A percentile compares a stretch with the other conserved stretches of the same genome.
These are phyloP conservation scores for Penicillium verhagenii DNA, from an alignment of 495 filamentous ascomycete species.

Conservation along the genomic window DNA sequence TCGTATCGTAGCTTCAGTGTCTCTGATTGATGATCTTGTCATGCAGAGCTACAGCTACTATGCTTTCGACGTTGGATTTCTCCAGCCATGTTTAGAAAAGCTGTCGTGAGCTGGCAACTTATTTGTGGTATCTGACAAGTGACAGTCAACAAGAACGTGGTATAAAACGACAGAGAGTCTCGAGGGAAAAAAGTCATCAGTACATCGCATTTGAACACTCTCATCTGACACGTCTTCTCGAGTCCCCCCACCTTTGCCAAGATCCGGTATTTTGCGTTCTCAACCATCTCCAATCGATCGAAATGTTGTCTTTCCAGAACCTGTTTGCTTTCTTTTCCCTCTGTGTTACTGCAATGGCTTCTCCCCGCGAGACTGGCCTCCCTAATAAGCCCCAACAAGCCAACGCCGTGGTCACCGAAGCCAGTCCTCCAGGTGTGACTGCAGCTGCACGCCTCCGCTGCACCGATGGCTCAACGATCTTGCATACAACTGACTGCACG, in stretches of 20 bases:
- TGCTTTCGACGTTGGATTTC: not conserved
- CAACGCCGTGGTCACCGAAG: not conserved
- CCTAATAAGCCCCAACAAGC: not conserved
- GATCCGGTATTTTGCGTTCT: too few relatives aligned
- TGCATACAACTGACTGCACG: slow-evolving; percentile 32
- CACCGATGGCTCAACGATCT: slow-evolving; percentile 18
- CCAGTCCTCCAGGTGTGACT: slow-evolving; percentile 13
- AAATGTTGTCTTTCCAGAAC: slow-evolving; percentile 1
- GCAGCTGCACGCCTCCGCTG: slow-evolving; percentile 18
- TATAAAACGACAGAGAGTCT: not conserved
- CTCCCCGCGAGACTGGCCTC: slow-evolving; percentile 13
- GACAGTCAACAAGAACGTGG: not conserved
- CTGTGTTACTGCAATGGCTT: slow-evolving; percentile 5
- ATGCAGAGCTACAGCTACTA: slow-evolving; percentile 3
- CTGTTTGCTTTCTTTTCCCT: not conserved
- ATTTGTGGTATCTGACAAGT: not conserved
- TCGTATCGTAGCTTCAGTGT: not conserved
- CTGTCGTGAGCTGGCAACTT: not conserved
- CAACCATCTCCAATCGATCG: too few relatives aligned
- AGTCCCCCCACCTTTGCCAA: too few relatives aligned
- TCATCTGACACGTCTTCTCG: too few relatives aligned
- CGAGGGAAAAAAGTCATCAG: not conserved
- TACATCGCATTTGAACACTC: too few relatives aligned
- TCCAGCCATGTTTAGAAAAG: not conserved
- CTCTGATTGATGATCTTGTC: not conserved